Percentiles rank a stretch among this genome's conserved stretches.
Evolutionary conservation across 768 basidiomycete genomes (phyloP).

Genomic region (Phaeolepiota aurea): DNA sequence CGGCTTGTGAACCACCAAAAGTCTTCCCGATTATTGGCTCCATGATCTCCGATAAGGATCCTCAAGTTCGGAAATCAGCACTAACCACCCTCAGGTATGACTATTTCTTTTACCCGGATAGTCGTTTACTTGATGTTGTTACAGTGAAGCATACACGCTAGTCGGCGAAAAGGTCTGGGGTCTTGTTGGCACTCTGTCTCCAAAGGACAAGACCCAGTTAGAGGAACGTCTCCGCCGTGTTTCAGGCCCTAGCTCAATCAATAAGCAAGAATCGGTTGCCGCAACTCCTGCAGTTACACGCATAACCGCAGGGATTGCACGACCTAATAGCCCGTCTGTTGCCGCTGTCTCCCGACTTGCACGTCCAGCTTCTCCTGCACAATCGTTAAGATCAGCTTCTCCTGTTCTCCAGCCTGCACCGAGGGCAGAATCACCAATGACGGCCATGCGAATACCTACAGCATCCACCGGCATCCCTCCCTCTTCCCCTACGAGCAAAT

Average conservation of each 20-base stretch:
- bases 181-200: conserved; percentile 61
- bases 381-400: conserved; percentile 33
- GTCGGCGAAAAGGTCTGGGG: conserved; percentile 85
- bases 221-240: conserved; percentile 84
- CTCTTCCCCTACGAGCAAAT: conserved; percentile 34
- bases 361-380: conserved; percentile 43
- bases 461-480: conserved; percentile 11
- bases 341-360: conserved; percentile 25
- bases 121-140: conserved; percentile 8
- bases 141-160: conserved; percentile 72
- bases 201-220: conserved; percentile 88
- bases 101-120: conserved; percentile 3
- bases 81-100: conserved; percentile 71
- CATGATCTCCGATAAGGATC: conserved; percentile 86
- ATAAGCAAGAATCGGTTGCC: conserved; percentile 24
- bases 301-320: conserved; percentile 33
- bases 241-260: conserved; percentile 51
- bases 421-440: conserved; percentile 36
- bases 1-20: conserved; percentile 72
- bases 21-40: conserved; percentile 71
- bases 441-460: conserved; percentile 15
- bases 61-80: conserved; percentile 81
- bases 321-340: conserved; percentile 40
- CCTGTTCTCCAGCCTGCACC: conserved; percentile 25
- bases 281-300: conserved; percentile 41